Conservation (phyloP, 192 early-diverging fungal genomes). For the Coemansia sp. region DNA sequence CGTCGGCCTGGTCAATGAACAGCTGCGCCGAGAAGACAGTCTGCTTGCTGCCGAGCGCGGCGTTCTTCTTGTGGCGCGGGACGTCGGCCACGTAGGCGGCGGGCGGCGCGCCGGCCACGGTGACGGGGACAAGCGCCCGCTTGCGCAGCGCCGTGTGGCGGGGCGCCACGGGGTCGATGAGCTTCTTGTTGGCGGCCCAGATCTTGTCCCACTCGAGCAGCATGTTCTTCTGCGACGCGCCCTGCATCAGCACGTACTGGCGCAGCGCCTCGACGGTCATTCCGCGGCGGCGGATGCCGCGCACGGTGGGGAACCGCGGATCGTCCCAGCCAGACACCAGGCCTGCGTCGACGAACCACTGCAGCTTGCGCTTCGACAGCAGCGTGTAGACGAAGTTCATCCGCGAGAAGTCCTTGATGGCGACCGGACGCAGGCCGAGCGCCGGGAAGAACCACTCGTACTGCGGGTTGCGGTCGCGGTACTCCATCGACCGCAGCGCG, state of each 20-base stretch:
- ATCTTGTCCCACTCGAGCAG: slow-evolving; percentile 99
- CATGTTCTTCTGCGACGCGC: slow-evolving; percentile 93
- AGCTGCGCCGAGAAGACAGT: slow-evolving; percentile 77
- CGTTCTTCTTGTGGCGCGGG: slow-evolving; percentile 97
- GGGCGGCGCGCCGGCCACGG: slow-evolving; percentile 60
- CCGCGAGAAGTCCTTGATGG: slow-evolving; percentile 94
- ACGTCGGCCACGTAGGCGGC: slow-evolving; percentile 53
- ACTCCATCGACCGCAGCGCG: slow-evolving; percentile 96
- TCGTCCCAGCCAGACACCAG: slow-evolving; percentile 88
- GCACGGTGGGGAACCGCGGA: slow-evolving; percentile 87
- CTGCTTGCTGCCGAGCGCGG: slow-evolving; percentile 83
- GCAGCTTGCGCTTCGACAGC: slow-evolving; percentile 97
- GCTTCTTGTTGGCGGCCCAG: slow-evolving; percentile 95
- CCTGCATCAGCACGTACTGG: slow-evolving; percentile 97
- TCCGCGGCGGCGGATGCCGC: slow-evolving; percentile 90
- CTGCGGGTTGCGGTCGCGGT: slow-evolving; percentile 95
- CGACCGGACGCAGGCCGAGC: slow-evolving; percentile 82
- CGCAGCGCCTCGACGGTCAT: slow-evolving; percentile 98
- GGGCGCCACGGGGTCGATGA: slow-evolving; percentile 94
- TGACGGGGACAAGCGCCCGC: slow-evolving; percentile 66
- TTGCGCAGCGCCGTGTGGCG: slow-evolving; percentile 80
- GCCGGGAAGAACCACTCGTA: slow-evolving; percentile 95
- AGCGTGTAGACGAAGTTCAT: slow-evolving; percentile 98
- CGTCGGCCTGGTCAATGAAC: slow-evolving; percentile 87
- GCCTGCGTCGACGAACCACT: slow-evolving; percentile 91